Percentiles rank a stretch among this genome's conserved stretches.
phyloP scores from a whole-genome alignment of 1,284 basidiomycete species.

The Cutaneotrichosporon mucoides region DNA sequence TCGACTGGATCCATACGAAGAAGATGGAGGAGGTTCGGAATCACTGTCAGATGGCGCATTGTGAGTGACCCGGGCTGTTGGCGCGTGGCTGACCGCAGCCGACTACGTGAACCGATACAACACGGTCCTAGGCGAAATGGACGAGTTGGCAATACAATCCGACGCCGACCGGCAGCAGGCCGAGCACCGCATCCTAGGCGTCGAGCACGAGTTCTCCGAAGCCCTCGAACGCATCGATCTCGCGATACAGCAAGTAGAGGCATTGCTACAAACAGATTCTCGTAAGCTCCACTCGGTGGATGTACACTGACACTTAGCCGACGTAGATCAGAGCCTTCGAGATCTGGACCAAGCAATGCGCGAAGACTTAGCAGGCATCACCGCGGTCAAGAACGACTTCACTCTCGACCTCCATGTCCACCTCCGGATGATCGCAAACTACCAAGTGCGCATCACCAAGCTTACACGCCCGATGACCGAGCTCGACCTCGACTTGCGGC shows the following conservation, averaged over 20 bases:
- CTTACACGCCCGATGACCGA: conserved; percentile 60
- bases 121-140: conserved; percentile 30
- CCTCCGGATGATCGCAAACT: conserved; percentile 64
- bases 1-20: conserved; percentile 41
- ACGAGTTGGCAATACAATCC: conserved; percentile 63
- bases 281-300: not conserved
- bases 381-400: conserved; percentile 60
- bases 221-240: conserved; percentile 33
- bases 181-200: conserved; percentile 56
- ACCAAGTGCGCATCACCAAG: conserved; percentile 71
- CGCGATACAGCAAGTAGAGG: conserved; percentile 32
- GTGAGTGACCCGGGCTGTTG: conserved; percentile 19
- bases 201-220: conserved; percentile 44
- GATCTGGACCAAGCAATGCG: conserved; percentile 44
- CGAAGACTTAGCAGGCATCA: conserved; percentile 39
- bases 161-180: conserved; percentile 66
- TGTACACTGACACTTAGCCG: conserved; percentile 8
- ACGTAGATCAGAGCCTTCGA: conserved; percentile 24
- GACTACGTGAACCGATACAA: conserved; percentile 34
- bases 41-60: conserved; percentile 33
- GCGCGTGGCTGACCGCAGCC: conserved; percentile 14
- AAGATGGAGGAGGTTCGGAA: conserved; percentile 47
- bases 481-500: conserved; percentile 65
- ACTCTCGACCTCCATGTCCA: conserved; percentile 64
- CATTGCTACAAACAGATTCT: conserved; percentile 19